Percentiles rank a stretch among this genome's conserved stretches.
These are phyloP conservation scores for Zea luxurians DNA, from an alignment of 176 grass and related monocot species.

Conservation along the genomic window DNA sequence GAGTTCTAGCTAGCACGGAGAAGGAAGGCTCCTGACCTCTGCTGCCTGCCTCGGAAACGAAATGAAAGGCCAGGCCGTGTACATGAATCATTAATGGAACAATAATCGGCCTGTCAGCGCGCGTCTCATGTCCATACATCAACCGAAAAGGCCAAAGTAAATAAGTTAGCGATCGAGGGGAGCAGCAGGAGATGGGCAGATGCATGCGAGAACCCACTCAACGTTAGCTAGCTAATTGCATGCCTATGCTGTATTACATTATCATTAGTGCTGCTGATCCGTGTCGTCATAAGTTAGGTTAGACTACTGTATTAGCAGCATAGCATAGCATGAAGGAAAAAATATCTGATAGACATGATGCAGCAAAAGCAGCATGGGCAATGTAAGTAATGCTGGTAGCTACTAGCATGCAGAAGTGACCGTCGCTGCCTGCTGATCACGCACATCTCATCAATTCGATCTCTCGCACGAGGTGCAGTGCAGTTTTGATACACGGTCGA, in stretches of 20 bases:
- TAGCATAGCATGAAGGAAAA: not conserved
- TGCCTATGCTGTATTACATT: not conserved
- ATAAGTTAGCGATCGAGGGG: too few relatives aligned
- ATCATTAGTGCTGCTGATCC: too few relatives aligned
- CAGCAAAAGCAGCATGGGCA: not conserved
- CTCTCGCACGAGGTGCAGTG: not conserved
- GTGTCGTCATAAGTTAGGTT: too few relatives aligned
- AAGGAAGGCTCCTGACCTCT: not conserved
- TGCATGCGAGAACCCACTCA: conserved; percentile 20
- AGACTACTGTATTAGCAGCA: not conserved
- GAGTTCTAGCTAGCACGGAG: too few relatives aligned
- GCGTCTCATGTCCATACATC: conserved; percentile 7
- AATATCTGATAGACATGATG: not conserved
- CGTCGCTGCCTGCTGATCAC: not conserved
- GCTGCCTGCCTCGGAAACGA: too few relatives aligned
- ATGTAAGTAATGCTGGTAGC: too few relatives aligned
- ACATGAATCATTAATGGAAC: not conserved
- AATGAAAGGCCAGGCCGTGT: not conserved
- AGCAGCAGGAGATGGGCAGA: not conserved
- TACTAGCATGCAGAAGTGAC: not conserved
- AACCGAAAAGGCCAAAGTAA: conserved; percentile 1
- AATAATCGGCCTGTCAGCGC: not conserved
- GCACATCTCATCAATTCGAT: not conserved
- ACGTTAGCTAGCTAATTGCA: not conserved
- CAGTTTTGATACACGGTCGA: not conserved